Evolutionary conservation across 257 asterid species (phyloP), one percentile per base, ranked within the genome.

Genomic region (Cynanchum wilfordii): DNA sequence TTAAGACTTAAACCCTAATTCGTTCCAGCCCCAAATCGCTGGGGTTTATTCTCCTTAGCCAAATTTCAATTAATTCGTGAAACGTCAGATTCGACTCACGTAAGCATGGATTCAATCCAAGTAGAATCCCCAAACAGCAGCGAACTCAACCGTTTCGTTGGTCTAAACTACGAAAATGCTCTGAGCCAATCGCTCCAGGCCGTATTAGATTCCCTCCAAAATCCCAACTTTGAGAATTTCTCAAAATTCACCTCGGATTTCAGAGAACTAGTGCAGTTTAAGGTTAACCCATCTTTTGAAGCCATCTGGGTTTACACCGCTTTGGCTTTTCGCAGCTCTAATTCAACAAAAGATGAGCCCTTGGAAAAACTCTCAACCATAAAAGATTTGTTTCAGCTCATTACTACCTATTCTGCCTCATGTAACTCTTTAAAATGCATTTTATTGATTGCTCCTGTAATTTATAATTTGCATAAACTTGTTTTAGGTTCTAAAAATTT

Each of bases 271-370:
- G 74, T 87, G 73, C 93, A 84, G 52, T 63, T 77, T 65, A 84
- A 78, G 79, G 62, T 56, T 25, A 81, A 83, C 81, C 90, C 93
- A 33, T 87, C 93, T 69, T 83, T 88, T 67, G 97, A 89, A 84
- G 75, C 89, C 75, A 75, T 88, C 70, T 90, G 96, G 93, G 79
- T 84, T 70, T 84, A 80, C 73, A 70, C 97, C 27, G 85, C 91
- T 59, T 76, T 86, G 36, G 68, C 25, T 68, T 87, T 74, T 79
- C 81, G 30, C 58, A 24, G 24, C 60, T 42, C 66, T n/a, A 73
- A 22, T 38, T 58, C 86, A 7, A 44, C 76, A 64, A 77, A 79
- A 40, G 51, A 42, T 8, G 84, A 81, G 44, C 79, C 83, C 72
- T 82, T 78, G 64, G 68, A 72, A 60, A 79, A 77, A 64, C 70